These are phyloP conservation scores for Plasmodium vivax DNA, from an alignment of 169 alveolate genomes.

Conservation along the genomic window DNA sequence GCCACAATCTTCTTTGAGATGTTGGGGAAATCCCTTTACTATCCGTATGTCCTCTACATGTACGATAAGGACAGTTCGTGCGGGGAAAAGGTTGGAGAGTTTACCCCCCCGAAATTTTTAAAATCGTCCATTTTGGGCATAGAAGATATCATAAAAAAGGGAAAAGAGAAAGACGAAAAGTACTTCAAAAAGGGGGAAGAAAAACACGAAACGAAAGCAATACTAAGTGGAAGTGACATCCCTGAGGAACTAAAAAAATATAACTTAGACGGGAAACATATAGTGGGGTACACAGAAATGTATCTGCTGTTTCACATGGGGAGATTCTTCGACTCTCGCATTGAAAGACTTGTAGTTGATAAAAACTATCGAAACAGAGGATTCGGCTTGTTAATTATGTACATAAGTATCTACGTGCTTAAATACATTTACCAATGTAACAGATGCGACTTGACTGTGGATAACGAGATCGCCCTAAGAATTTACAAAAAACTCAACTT, in stretches of 20 bases:
- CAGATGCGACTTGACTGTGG: slow-evolving; percentile 80
- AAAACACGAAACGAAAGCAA: neutral
- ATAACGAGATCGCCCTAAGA: slow-evolving; percentile 80
- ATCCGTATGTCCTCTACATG: slow-evolving; percentile 54
- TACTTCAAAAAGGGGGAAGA: slow-evolving; percentile 14
- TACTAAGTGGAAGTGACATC: slow-evolving; percentile 17
- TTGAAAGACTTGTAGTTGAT: slow-evolving; percentile 82
- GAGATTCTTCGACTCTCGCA: slow-evolving; percentile 82
- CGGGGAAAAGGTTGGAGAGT: neutral
- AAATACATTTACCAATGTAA: slow-evolving; percentile 76
- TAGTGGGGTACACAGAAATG: slow-evolving; percentile 82
- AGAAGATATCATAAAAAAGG: slow-evolving; percentile 52
- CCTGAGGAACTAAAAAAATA: slow-evolving; percentile 17
- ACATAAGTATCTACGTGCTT: slow-evolving; percentile 75
- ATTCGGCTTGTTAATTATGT: slow-evolving; percentile 76
- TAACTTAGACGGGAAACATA: slow-evolving; percentile 15
- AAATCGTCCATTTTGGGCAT: slow-evolving; percentile 58
- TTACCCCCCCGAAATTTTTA: slow-evolving; percentile 9
- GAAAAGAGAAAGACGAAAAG: slow-evolving; percentile 24
- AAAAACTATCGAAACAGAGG: slow-evolving; percentile 79
- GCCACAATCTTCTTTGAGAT: slow-evolving; percentile 34
- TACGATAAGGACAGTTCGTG: slow-evolving; percentile 29
- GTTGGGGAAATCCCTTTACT: slow-evolving; percentile 66
- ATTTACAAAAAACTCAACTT: slow-evolving; percentile 80
- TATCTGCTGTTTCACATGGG: slow-evolving; percentile 84